Percentiles rank a stretch among this genome's conserved stretches.
Conservation (phyloP, 352 stramenopile species). For the Pythium aquatile region DNA sequence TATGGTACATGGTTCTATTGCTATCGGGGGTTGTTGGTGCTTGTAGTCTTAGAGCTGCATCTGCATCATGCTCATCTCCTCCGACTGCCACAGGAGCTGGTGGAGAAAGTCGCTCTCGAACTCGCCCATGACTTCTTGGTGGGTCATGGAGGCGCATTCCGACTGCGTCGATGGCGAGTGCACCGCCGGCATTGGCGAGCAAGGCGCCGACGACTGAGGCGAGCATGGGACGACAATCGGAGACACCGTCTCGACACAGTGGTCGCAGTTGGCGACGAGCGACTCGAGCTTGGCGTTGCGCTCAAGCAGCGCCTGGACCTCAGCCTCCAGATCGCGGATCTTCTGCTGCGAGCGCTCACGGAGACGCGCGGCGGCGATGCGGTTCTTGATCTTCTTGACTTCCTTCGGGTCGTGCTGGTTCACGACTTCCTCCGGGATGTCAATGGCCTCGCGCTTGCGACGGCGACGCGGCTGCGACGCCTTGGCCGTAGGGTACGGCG, state of each 20-base stretch:
- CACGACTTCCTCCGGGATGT: slow-evolving; percentile 36
- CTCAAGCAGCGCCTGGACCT: slow-evolving; percentile 33
- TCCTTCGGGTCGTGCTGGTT: slow-evolving; percentile 36
- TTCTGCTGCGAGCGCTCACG: slow-evolving; percentile 51
- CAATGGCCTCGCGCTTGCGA: slow-evolving; percentile 51
- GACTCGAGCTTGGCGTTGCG: slow-evolving; percentile 40
- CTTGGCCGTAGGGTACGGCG: slow-evolving; percentile 24
- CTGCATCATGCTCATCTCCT: slow-evolving; percentile 23
- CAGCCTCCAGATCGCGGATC: slow-evolving; percentile 38
- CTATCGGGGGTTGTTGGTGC: not conserved
- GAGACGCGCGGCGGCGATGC: slow-evolving; percentile 40
- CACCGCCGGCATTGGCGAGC: slow-evolving; percentile 14
- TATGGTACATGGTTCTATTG: slow-evolving; percentile 7
- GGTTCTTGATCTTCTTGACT: slow-evolving; percentile 56
- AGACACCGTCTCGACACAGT: slow-evolving; percentile 23
- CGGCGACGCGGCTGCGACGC: slow-evolving; percentile 26
- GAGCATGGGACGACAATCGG: not conserved
- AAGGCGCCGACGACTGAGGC: slow-evolving; percentile 6
- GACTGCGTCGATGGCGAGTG: slow-evolving; percentile 23
- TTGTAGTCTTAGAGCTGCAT: slow-evolving; percentile 19
- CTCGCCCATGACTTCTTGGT: slow-evolving; percentile 24
- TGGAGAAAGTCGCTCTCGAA: slow-evolving; percentile 28
- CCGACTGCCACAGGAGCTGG: slow-evolving; percentile 31
- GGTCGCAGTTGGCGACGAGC: slow-evolving; percentile 25
- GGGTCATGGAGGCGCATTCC: slow-evolving; percentile 19